Conservation (phyloP, 1,139 yeast genomes). For the Kurtzmaniella quercitrusa region DNA sequence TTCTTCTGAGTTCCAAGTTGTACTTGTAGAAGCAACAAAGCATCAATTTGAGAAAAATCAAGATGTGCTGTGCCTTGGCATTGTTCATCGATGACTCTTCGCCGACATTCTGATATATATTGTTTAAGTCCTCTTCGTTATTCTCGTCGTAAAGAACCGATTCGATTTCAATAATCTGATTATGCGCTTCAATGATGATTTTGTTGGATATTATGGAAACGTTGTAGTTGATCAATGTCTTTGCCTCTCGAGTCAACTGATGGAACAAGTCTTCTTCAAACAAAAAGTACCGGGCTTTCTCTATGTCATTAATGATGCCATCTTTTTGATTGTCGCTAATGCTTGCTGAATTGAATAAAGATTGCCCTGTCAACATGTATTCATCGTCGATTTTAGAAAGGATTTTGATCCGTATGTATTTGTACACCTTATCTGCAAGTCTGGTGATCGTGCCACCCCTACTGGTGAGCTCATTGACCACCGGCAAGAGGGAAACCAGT, state of each 20-base stretch:
- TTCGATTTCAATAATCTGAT: slow-evolving; percentile 70
- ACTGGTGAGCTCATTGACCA: slow-evolving; percentile 9
- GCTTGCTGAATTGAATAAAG: slow-evolving; percentile 16
- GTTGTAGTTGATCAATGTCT: slow-evolving; percentile 63
- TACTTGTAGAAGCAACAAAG: slow-evolving; percentile 56
- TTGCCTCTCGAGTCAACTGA: slow-evolving; percentile 74
- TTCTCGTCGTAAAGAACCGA: slow-evolving; percentile 48
- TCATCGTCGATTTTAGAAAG: slow-evolving; percentile 52
- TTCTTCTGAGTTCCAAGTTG: slow-evolving; percentile 44
- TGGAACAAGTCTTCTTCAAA: slow-evolving; percentile 83
- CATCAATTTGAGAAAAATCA: slow-evolving; percentile 52
- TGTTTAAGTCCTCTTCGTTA: slow-evolving; percentile 34
- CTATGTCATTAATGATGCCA: slow-evolving; percentile 48
- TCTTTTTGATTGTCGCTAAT: slow-evolving; percentile 16
- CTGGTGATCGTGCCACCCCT: slow-evolving; percentile 13
- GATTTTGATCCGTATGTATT: slow-evolving; percentile 50
- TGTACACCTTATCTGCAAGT: slow-evolving; percentile 26
- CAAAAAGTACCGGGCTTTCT: slow-evolving; percentile 61
- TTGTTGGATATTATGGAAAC: slow-evolving; percentile 65
- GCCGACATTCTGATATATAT: slow-evolving; percentile 28
- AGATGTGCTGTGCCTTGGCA: slow-evolving; percentile 48
- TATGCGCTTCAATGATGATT: slow-evolving; percentile 61
- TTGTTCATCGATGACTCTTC: slow-evolving; percentile 30
- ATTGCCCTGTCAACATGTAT: slow-evolving; percentile 46
- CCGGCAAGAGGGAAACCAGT: slow-evolving; percentile 30